These are phyloP conservation scores for Rhodamnia argentea DNA, from an alignment of 345 rosid genomes.

Conservation along the genomic window DNA sequence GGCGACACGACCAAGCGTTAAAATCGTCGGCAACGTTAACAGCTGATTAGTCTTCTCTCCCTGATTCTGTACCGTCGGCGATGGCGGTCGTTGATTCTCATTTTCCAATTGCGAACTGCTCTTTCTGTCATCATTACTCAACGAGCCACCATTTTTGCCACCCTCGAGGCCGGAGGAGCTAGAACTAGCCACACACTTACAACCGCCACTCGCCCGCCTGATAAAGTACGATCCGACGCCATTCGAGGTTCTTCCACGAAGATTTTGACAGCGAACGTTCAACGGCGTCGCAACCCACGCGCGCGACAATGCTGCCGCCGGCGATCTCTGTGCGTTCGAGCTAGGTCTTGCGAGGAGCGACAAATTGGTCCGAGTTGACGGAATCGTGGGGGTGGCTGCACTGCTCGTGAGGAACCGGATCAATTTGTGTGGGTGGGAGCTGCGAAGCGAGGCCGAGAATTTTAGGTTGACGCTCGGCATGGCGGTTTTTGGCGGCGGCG, in stretches of 20 bases:
- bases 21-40: slow-evolving; percentile 70
- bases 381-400: neutral
- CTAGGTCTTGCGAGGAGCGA: neutral
- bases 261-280: neutral
- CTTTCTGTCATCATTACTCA: neutral
- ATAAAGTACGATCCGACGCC: neutral
- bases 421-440: slow-evolving; percentile 4
- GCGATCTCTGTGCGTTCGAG: neutral
- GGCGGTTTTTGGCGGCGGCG: neutral
- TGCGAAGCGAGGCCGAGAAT: slow-evolving; percentile 10
- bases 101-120: neutral
- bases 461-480: slow-evolving; percentile 13
- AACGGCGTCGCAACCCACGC: neutral
- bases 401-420: slow-evolving; percentile 13
- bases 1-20: slow-evolving; percentile 84
- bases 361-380: neutral
- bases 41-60: slow-evolving; percentile 32
- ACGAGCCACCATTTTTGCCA: neutral
- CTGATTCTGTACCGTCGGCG: neutral
- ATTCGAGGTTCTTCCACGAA: neutral
- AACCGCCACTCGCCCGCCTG: neutral
- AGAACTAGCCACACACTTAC: neutral
- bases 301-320: neutral
- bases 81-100: neutral
- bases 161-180: neutral